Conservation (phyloP, 2,329 filamentous ascomycete species). For the Scedosporium dehoogii region DNA sequence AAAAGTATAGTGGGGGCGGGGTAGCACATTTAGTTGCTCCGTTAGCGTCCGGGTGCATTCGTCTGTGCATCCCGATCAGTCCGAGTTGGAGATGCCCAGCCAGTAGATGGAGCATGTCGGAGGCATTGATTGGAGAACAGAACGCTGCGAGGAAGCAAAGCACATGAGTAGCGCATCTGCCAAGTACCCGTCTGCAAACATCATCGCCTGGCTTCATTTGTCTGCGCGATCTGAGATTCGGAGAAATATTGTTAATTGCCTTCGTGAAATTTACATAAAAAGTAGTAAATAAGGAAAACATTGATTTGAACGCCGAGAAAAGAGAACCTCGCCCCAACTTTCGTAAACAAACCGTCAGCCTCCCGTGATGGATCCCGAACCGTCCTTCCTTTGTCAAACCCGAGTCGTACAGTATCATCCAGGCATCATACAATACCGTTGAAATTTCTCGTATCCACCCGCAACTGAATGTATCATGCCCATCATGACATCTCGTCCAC, state of each 20-base stretch:
- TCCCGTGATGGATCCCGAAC: background rate
- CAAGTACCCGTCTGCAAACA: background rate
- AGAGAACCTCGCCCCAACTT: background rate
- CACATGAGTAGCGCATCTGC: background rate
- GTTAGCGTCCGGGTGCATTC: background rate
- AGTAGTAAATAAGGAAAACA: background rate
- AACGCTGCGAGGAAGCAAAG: background rate
- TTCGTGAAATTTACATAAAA: background rate
- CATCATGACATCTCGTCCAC: too few species aligned
- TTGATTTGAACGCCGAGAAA: background rate
- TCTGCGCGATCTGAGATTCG: background rate
- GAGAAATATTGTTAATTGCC: background rate
- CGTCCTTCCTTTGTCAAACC: background rate
- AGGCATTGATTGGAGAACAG: background rate
- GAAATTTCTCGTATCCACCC: background rate
- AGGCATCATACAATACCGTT: background rate
- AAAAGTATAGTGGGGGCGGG: background rate
- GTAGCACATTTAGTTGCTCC: background rate
- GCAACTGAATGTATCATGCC: too few species aligned
- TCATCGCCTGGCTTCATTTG: background rate
- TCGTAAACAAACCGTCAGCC: background rate
- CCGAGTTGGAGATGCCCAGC: background rate
- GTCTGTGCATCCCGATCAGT: background rate
- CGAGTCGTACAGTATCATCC: background rate
- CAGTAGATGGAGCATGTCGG: background rate